Percentiles rank a stretch among this genome's conserved stretches.
Conservation (phyloP, 495 filamentous ascomycete species). For the Hyphodiscus hymeniophilus region DNA sequence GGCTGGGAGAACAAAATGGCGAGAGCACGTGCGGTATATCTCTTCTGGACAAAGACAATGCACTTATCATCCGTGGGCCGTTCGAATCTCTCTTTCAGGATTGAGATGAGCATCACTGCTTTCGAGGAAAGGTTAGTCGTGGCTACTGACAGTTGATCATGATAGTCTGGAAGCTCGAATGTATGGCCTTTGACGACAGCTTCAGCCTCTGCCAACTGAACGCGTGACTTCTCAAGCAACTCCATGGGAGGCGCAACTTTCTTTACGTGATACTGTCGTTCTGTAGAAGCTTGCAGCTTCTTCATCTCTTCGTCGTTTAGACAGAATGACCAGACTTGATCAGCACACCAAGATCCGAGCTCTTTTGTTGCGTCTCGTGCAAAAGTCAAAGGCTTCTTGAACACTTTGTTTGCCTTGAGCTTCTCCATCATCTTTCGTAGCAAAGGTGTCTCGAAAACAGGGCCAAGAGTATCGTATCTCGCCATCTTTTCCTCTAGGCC, state of each 20-base stretch:
- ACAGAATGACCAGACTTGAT: conserved; percentile 69
- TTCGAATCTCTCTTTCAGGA: conserved; percentile 51
- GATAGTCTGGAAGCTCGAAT: conserved; percentile 35
- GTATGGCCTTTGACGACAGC: conserved; percentile 43
- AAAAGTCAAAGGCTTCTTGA: conserved; percentile 52
- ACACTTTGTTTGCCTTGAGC: conserved; percentile 47
- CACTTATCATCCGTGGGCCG: conserved; percentile 54
- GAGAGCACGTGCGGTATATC: conserved; percentile 71
- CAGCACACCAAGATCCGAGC: conserved; percentile 81
- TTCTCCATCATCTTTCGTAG: conserved; percentile 44
- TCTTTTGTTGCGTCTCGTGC: conserved; percentile 52
- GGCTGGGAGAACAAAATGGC: conserved; percentile 50
- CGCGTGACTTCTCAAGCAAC: conserved; percentile 40
- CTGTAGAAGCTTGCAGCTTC: conserved; percentile 51
- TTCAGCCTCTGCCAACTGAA: conserved; percentile 51
- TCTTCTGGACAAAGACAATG: conserved; percentile 78
- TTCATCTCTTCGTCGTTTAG: conserved; percentile 55
- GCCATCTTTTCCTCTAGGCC: conserved; percentile 51
- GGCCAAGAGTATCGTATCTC: conserved; percentile 42
- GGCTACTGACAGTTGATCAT: conserved; percentile 19
- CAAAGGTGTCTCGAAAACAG: conserved; percentile 55
- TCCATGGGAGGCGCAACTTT: conserved; percentile 26
- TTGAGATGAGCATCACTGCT: conserved; percentile 51
- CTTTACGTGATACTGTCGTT: conserved; percentile 32
- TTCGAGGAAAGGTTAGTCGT: conserved; percentile 56